Evolutionary conservation across 176 grass and related monocot species (phyloP), one percentile per base, ranked within the genome.

Genomic region (Oryza brachyantha): DNA sequence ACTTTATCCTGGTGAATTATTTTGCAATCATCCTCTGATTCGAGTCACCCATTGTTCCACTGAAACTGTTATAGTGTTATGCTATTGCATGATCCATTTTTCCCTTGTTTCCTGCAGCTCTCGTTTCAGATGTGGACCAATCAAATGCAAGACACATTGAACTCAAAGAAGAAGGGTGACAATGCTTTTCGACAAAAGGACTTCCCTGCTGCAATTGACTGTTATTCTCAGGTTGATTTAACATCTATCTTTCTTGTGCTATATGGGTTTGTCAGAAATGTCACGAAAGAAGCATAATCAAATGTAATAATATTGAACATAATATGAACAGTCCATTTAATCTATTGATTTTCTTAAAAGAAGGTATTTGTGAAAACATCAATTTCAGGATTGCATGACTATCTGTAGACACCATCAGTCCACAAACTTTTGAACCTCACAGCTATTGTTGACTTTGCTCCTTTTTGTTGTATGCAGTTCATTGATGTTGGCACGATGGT

Each of bases 61-160:
- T 58, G 9, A 39, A 83, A 70, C 26, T 54, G 36, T 48, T 11
- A 38, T 63, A 58, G 66, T 74, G 31, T 58, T 74, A 83, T 83
- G 3, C 10, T 68, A 13, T 75, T 55, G 61, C 60, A 17, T 81
- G 13, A 84, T 86, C 25, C 52, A 61, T 29, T 72, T 83, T 22
- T 42, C 73, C 42, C 42, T 73, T 74, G 60, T 39, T 41, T 81
- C 66, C 63, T 77, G 32, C 86, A 98, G 96, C 81, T 98, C 19
- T 98, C 96, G 2, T 98, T 98, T 91, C 96, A 98, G 81, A 98
- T 98, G 96, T 98, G 96, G 96, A 98, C 96, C 38, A 94, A 94
- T 80, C 96, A 98, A 90, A 98, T 98, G 96, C 96, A 98, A 93
- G 96, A 98, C 61, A 98, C 96, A 1, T 76, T 98, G 60, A 91